A percentile compares a stretch with the other conserved stretches of the same genome.
Evolutionary conservation across 106 monocot species (phyloP).

Genomic region (Apostasia shenzhenica): DNA sequence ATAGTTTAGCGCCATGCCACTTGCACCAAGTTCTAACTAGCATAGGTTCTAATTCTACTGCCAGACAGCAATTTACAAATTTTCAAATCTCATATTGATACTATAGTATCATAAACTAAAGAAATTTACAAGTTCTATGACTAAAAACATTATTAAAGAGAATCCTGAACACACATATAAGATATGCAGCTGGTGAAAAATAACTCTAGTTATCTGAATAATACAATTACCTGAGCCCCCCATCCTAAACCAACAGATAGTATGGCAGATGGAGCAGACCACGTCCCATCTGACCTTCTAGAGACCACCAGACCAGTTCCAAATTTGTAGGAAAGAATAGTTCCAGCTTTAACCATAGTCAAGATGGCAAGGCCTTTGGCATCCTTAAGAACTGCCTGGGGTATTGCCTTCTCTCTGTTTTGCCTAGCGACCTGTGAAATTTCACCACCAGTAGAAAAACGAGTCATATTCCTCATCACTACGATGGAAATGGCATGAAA

Average conservation of each 20-base stretch:
- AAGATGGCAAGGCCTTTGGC: constrained; percentile 89
- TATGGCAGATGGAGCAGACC: constrained; percentile 96
- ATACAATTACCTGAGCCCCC: constrained; percentile 84
- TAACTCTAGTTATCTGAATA: too few species aligned
- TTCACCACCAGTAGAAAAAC: neutral
- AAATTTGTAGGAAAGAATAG: constrained; percentile 78
- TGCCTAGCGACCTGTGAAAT: constrained; percentile 66
- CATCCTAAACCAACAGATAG: constrained; percentile 86
- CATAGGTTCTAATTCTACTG: too few species aligned
- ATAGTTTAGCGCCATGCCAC: too few species aligned
- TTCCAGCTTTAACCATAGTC: constrained; percentile 80
- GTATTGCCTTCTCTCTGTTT: constrained; percentile 83
- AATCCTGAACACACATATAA: too few species aligned
- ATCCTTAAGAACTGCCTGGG: constrained; percentile 53
- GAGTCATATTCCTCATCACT: neutral
- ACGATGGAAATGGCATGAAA: neutral
- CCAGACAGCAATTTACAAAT: too few species aligned
- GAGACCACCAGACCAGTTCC: constrained; percentile 89
- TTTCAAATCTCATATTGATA: too few species aligned
- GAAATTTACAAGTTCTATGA: too few species aligned
- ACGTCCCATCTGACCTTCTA: constrained; percentile 70
- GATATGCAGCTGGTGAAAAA: too few species aligned
- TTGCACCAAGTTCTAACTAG: too few species aligned
- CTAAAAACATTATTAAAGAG: too few species aligned
- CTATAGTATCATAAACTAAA: too few species aligned